A percentile compares a stretch with the other conserved stretches of the same genome.
Evolutionary conservation across 192 early-diverging fungal genomes (phyloP).

Genomic region (Phycomyces nitens): DNA sequence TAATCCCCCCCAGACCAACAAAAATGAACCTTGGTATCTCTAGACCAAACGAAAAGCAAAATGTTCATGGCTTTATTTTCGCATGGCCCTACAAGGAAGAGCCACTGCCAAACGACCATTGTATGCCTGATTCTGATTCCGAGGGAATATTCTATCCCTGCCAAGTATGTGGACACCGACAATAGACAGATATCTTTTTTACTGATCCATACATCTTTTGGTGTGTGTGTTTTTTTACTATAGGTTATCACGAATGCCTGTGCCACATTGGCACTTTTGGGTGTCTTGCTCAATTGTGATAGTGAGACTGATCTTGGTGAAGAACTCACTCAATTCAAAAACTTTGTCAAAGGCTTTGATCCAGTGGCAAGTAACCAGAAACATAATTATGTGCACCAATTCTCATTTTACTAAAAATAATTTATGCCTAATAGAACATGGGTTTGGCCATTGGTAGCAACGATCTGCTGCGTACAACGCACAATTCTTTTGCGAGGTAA

Average conservation of each 20-base stretch:
- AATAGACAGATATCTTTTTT: background rate
- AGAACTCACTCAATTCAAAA: slow-evolving; percentile 46
- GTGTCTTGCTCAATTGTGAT: slow-evolving; percentile 48
- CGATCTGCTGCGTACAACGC: background rate
- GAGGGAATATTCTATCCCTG: background rate
- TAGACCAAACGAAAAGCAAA: background rate
- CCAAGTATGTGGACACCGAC: slow-evolving; percentile 33
- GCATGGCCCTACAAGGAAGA: slow-evolving; percentile 1
- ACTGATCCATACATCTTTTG: background rate
- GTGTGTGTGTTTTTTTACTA: too few relatives aligned
- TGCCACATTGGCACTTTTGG: slow-evolving; percentile 61
- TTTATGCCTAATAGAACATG: background rate
- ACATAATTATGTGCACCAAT: background rate
- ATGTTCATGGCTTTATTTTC: slow-evolving; percentile 16
- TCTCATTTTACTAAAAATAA: background rate
- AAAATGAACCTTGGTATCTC: background rate
- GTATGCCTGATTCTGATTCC: background rate
- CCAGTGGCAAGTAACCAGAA: slow-evolving; percentile 34
- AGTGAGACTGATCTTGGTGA: slow-evolving; percentile 50
- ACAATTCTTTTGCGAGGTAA: background rate
- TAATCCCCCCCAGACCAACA: background rate
- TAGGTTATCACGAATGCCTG: slow-evolving; percentile 53
- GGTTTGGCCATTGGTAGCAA: background rate
- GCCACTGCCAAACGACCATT: background rate
- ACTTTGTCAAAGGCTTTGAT: slow-evolving; percentile 51